Conservation (phyloP, 257 asterid species). For the Jasminum sambac region DNA sequence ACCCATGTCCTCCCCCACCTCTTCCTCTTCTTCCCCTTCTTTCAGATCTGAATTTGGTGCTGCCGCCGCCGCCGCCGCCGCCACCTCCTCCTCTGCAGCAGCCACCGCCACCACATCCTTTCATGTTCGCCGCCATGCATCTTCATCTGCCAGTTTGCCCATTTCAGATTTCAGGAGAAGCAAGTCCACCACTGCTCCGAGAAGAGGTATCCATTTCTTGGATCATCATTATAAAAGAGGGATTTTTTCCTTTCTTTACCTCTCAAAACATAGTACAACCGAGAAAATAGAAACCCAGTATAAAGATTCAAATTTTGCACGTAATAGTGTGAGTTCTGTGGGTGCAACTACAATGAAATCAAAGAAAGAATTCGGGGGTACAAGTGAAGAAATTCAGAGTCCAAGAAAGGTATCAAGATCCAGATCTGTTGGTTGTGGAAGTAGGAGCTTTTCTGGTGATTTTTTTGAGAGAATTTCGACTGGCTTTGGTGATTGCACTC, state of each 20-base stretch:
- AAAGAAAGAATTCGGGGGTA: slow-evolving; percentile 41
- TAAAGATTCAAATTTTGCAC: slow-evolving; percentile 47
- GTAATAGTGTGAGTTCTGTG: slow-evolving; percentile 25
- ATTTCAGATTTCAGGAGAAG: slow-evolving; percentile 65
- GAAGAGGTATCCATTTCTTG: slow-evolving; percentile 51
- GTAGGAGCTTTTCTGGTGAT: slow-evolving; percentile 94
- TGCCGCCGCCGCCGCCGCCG: slow-evolving; percentile 23
- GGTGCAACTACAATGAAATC: slow-evolving; percentile 26
- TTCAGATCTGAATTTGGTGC: slow-evolving; percentile 63
- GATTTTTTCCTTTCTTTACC: slow-evolving; percentile 81
- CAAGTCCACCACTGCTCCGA: slow-evolving; percentile 58
- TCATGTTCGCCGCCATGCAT: slow-evolving; percentile 16
- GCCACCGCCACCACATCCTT: slow-evolving; percentile 17
- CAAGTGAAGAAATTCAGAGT: slow-evolving; percentile 50
- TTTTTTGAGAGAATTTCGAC: slow-evolving; percentile 93
- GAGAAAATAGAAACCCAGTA: slow-evolving; percentile 36
- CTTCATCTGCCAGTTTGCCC: slow-evolving; percentile 38
- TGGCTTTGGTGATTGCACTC: slow-evolving; percentile 94
- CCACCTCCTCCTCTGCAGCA: slow-evolving; percentile 1
- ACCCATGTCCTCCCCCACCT: slow-evolving; percentile 63
- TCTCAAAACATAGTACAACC: slow-evolving; percentile 31
- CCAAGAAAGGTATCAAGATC: slow-evolving; percentile 89
- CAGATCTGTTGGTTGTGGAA: slow-evolving; percentile 97
- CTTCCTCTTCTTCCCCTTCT: slow-evolving; percentile 72
- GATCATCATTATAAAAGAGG: slow-evolving; percentile 47